Percentiles rank a stretch among this genome's conserved stretches.
phyloP scores from a whole-genome alignment of 129 eudicot genomes.

The Heracleum sosnowskyi region DNA sequence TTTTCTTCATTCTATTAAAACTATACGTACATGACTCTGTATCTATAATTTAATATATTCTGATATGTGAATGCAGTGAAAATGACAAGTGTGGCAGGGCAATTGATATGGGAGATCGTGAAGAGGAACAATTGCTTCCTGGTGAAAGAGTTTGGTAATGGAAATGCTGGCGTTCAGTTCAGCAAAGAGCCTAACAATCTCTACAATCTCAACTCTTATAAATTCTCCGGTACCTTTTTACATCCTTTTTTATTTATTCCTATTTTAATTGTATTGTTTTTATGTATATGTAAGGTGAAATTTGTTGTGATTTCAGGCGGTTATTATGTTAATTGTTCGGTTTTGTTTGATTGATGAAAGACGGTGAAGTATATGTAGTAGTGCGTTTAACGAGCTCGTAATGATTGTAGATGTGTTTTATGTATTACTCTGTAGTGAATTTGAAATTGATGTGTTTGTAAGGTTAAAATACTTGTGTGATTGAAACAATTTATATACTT shows the following conservation, averaged over 20 bases:
- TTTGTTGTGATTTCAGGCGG: not conserved
- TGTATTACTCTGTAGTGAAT: no score
- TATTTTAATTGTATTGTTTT: no score
- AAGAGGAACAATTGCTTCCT: slow-evolving; percentile 89
- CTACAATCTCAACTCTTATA: slow-evolving; percentile 78
- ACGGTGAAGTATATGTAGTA: not conserved
- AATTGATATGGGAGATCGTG: slow-evolving; percentile 90
- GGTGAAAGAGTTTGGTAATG: slow-evolving; percentile 92
- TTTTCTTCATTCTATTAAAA: no score
- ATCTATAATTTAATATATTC: not conserved
- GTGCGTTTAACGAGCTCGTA: not conserved
- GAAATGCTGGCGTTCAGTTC: slow-evolving; percentile 60
- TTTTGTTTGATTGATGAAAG: not conserved
- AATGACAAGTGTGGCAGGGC: slow-evolving; percentile 96
- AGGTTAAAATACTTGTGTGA: no score
- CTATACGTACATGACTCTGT: not conserved
- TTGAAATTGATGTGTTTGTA: no score
- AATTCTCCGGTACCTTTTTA: slow-evolving; percentile 61
- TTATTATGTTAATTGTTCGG: not conserved
- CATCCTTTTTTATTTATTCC: no score
- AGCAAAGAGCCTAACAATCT: slow-evolving; percentile 93
- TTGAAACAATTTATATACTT: not conserved
- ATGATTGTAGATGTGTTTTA: no score
- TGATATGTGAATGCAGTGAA: slow-evolving; percentile 12
- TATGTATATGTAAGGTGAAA: not conserved